Conservation (phyloP, 164 flowering plant species). For the Platanus orientalis region DNA sequence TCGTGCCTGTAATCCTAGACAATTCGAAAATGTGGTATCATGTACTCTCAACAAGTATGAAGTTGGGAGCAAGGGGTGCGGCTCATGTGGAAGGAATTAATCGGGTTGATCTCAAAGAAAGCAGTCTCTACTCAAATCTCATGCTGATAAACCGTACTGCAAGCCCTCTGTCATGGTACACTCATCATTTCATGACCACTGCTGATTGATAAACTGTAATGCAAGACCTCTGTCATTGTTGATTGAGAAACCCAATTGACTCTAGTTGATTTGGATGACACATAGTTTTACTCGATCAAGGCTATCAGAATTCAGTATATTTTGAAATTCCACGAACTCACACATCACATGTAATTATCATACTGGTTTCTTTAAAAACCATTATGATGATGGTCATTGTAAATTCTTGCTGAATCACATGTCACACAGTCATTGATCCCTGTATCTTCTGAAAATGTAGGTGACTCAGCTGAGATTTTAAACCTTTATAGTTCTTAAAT, state of each 20-base stretch:
- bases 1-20: constrained; percentile 84
- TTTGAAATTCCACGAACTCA: no score
- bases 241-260: no score
- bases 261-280: no score
- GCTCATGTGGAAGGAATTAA: constrained; percentile 69
- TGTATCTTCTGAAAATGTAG: neutral
- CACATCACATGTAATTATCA: no score
- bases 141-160: constrained; percentile 93
- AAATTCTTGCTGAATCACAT: neutral
- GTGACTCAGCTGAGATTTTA: neutral
- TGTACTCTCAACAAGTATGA: constrained; percentile 73
- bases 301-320: no score
- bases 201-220: no score
- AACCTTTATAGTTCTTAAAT: constrained; percentile 20
- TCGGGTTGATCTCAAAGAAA: constrained; percentile 57
- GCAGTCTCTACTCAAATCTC: constrained; percentile 51
- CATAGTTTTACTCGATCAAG: no score
- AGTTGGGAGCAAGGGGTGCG: constrained; percentile 72
- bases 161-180: constrained; percentile 89
- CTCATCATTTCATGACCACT: no score
- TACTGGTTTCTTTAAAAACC: no score
- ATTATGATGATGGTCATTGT: neutral
- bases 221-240: no score
- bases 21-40: constrained; percentile 77
- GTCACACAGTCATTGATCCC: neutral